Percentiles rank a stretch among this genome's conserved stretches.
phyloP scores from a whole-genome alignment of 345 rosid genomes.

The Orychophragmus violaceus region DNA sequence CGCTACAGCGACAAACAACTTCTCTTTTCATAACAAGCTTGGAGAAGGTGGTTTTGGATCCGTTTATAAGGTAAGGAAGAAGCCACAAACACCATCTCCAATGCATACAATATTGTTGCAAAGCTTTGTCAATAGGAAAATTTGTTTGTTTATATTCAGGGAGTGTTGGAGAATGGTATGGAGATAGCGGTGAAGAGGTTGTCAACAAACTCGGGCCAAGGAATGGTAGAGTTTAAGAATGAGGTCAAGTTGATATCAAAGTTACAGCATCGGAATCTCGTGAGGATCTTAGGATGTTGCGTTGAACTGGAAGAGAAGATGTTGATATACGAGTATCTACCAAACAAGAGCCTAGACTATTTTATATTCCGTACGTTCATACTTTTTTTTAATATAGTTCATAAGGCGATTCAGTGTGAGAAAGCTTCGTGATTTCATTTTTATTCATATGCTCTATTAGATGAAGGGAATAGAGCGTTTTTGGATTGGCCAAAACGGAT shows the following conservation, averaged over 20 bases:
- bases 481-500: conserved; percentile 53
- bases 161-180: conserved; percentile 33
- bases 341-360: conserved; percentile 56
- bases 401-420: background rate
- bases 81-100: background rate
- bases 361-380: conserved; percentile 42
- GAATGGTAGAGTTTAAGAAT: conserved; percentile 45
- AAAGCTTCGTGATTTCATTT: background rate
- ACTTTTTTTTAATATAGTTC: background rate
- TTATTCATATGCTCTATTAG: background rate
- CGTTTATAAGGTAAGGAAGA: conserved; percentile 52
- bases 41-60: conserved; percentile 76
- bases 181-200: conserved; percentile 52
- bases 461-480: conserved; percentile 24
- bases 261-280: conserved; percentile 76
- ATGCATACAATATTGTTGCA: too few relatives aligned
- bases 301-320: conserved; percentile 45
- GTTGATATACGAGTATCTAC: conserved; percentile 59
- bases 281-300: conserved; percentile 64
- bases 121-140: too few relatives aligned
- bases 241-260: conserved; percentile 39
- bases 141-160: conserved; percentile 18
- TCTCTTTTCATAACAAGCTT: conserved; percentile 50
- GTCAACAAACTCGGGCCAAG: conserved; percentile 47
- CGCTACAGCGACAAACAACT: conserved; percentile 47